phyloP scores from a whole-genome alignment of 1,284 basidiomycete species.

The Trametes sp. region DNA sequence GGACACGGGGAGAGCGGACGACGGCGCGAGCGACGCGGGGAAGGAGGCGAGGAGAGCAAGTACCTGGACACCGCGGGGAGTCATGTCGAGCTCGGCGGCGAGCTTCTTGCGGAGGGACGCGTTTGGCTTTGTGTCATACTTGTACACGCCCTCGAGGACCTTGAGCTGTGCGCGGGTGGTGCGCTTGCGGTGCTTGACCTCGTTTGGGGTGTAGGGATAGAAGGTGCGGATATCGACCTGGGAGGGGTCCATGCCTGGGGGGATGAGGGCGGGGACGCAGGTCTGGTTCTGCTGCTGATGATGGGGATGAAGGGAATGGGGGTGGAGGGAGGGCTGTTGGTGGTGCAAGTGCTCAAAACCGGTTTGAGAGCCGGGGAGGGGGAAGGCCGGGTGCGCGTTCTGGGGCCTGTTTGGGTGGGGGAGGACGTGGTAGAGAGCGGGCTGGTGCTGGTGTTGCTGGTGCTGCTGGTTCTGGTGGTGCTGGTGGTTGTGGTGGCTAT shows the following conservation, averaged over 20 bases:
- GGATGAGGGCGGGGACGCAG: conserved; percentile 55
- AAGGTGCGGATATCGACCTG: conserved; percentile 74
- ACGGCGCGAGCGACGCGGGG: conserved; percentile 4
- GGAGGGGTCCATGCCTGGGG: conserved; percentile 64
- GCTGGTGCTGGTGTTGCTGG: conserved; percentile 6
- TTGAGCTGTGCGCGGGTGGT: conserved; percentile 86
- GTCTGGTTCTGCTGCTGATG: conserved; percentile 36
- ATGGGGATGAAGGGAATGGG: conserved; percentile 33
- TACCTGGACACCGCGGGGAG: conserved; percentile 91
- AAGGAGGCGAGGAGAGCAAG: conserved; percentile 39
- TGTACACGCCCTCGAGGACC: conserved; percentile 87
- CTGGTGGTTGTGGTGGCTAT: conserved; percentile 2
- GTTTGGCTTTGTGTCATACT: conserved; percentile 89
- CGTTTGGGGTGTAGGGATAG: conserved; percentile 86
- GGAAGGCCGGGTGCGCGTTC: conserved; percentile 29
- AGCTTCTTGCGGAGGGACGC: conserved; percentile 80
- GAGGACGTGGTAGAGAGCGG: conserved; percentile 27
- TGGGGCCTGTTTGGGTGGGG: conserved; percentile 22
- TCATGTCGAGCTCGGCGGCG: conserved; percentile 87
- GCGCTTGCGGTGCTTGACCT: conserved; percentile 90
- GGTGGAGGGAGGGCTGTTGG: conserved; percentile 19
- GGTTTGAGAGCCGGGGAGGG: conserved; percentile 15
- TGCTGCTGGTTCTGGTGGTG: not conserved
- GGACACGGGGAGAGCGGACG: not conserved
- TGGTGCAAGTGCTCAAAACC: conserved; percentile 5